These are phyloP conservation scores for Hirsutella rhossiliensis DNA, from an alignment of 2,329 filamentous ascomycete species.

Conservation along the genomic window DNA sequence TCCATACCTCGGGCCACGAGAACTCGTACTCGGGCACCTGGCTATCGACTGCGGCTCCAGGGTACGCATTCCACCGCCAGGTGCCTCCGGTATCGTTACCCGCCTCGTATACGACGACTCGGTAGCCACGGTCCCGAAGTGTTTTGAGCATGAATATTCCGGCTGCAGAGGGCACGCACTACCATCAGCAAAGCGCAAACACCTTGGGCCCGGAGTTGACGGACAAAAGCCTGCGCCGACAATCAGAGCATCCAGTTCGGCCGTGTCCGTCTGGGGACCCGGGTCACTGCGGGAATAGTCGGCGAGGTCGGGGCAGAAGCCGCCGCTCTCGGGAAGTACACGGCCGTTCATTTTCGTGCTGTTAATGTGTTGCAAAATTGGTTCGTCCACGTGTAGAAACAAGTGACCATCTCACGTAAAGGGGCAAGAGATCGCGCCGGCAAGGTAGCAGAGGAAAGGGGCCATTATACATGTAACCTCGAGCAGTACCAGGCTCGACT, in stretches of 20 bases:
- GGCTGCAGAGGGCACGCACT: constrained; percentile 10
- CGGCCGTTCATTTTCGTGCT: constrained; percentile 22
- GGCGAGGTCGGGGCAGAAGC: too few relatives aligned
- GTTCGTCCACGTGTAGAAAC: too few relatives aligned
- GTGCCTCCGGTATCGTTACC: constrained; percentile 37
- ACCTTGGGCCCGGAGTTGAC: not conserved
- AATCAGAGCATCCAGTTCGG: constrained; percentile 30
- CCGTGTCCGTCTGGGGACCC: not conserved
- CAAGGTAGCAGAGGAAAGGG: too few relatives aligned
- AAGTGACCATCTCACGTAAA: too few relatives aligned
- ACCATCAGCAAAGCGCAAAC: not conserved
- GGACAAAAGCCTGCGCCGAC: constrained; percentile 33
- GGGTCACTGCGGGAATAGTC: too few relatives aligned
- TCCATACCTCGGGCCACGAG: constrained; percentile 36
- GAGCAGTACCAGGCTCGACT: too few relatives aligned
- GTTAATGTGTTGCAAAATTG: too few relatives aligned
- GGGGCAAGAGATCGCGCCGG: too few relatives aligned
- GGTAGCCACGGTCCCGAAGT: constrained; percentile 35
- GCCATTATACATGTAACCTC: too few relatives aligned
- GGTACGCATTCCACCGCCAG: constrained; percentile 47
- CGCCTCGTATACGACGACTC: constrained; percentile 38
- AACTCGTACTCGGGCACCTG: constrained; percentile 42
- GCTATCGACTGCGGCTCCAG: constrained; percentile 40
- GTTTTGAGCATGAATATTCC: constrained; percentile 39
- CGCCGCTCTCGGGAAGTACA: too few relatives aligned